Evolutionary conservation across 345 rosid species (phyloP).

Genomic region (Gossypioides kirkii): DNA sequence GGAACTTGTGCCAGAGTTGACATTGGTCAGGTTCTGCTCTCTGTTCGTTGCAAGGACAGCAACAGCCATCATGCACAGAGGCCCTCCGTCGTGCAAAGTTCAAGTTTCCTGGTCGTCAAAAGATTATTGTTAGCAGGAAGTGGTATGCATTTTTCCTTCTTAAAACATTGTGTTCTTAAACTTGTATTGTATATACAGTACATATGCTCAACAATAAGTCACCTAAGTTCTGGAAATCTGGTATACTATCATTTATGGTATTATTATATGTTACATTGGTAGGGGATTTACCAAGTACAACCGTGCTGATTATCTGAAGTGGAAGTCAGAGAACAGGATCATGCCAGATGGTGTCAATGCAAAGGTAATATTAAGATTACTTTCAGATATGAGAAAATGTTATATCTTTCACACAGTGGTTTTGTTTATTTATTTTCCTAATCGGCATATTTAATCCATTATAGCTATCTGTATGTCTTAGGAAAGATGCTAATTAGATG

Average conservation of each 20-base stretch:
- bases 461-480: background rate
- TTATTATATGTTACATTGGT: background rate
- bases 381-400: background rate
- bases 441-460: background rate
- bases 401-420: background rate
- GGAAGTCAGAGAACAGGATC: constrained; percentile 43
- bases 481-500: background rate
- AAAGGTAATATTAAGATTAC: constrained; percentile 25
- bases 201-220: background rate
- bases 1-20: constrained; percentile 52
- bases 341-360: constrained; percentile 55
- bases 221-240: background rate
- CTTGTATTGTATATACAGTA: background rate
- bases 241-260: background rate
- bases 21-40: constrained; percentile 53
- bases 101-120: constrained; percentile 60
- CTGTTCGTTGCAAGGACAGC: constrained; percentile 51
- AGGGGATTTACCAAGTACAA: constrained; percentile 55
- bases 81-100: constrained; percentile 58
- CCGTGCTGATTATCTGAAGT: constrained; percentile 46
- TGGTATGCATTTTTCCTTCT: constrained; percentile 30
- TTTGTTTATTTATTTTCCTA: background rate
- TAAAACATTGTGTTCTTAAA: background rate
- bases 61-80: constrained; percentile 50
- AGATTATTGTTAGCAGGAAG: constrained; percentile 59